phyloP scores from a whole-genome alignment of 1,284 basidiomycete genomes.

The Cutaneotrichosporon spelunceum region DNA sequence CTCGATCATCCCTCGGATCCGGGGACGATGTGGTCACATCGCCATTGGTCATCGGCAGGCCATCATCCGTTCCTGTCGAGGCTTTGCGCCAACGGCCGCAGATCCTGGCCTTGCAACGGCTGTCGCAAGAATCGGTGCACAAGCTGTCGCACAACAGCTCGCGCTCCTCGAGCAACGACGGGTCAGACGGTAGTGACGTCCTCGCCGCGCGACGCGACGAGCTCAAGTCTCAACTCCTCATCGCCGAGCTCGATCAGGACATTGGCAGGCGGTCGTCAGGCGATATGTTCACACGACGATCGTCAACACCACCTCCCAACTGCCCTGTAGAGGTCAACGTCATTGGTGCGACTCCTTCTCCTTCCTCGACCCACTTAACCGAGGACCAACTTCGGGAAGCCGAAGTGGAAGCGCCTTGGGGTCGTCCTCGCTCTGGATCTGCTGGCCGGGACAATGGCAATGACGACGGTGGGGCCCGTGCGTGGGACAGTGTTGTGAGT shows the following conservation, averaged over 20 bases:
- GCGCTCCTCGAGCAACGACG: slow-evolving; percentile 16
- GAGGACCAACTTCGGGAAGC: background rate
- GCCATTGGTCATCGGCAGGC: background rate
- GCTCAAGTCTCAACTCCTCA: slow-evolving; percentile 17
- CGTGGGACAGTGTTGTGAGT: slow-evolving; percentile 51
- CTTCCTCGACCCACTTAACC: background rate
- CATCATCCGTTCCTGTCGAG: background rate
- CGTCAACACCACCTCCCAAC: background rate
- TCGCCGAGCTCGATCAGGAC: background rate
- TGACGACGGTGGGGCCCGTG: slow-evolving; percentile 24
- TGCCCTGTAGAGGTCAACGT: slow-evolving; percentile 5
- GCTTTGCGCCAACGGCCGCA: slow-evolving; percentile 23
- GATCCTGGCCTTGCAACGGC: slow-evolving; percentile 31
- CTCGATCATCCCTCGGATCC: background rate
- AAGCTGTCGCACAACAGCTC: slow-evolving; percentile 17
- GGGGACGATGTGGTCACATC: background rate
- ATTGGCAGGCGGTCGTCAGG: background rate
- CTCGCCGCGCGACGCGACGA: slow-evolving; percentile 18
- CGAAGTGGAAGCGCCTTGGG: background rate
- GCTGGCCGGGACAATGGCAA: background rate
- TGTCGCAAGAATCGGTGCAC: slow-evolving; percentile 34
- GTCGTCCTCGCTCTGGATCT: background rate
- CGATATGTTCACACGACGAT: background rate
- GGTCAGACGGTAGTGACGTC: slow-evolving; percentile 13
- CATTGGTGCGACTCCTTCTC: background rate